A percentile compares a stretch with the other conserved stretches of the same genome.
Evolutionary conservation across 2,329 filamentous ascomycete species (phyloP).

Genomic region (Mollisiaceae sp.): DNA sequence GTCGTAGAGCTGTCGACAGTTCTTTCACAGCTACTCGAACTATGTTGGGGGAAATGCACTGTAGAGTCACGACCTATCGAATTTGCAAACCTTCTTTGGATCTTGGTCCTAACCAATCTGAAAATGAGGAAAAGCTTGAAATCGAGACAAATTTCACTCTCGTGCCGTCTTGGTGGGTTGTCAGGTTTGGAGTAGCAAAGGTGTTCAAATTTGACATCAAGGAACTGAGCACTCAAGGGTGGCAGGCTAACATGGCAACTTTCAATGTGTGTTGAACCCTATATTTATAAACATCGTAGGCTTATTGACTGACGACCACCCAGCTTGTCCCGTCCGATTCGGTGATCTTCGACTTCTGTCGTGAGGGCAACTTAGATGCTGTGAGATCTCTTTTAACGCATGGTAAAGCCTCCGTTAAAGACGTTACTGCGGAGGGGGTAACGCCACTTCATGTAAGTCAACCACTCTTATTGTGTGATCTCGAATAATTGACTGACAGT

Average conservation of each 20-base stretch:
- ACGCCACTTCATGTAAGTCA: conserved; percentile 12
- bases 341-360: conserved; percentile 21
- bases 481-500: too few relatives aligned
- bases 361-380: conserved; percentile 14
- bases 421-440: conserved; percentile 5
- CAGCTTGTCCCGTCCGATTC: conserved; percentile 16
- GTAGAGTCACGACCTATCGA: not conserved
- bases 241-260: conserved; percentile 13
- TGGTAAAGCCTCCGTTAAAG: conserved; percentile 12
- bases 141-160: conserved; percentile 14
- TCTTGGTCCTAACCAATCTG: not conserved
- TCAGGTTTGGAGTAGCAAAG: not conserved
- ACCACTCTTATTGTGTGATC: not conserved
- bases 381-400: conserved; percentile 3
- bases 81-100: not conserved
- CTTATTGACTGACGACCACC: not conserved
- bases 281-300: not conserved
- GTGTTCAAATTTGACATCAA: conserved; percentile 7
- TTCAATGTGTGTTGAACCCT: conserved; percentile 7
- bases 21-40: conserved; percentile 1
- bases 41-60: not conserved
- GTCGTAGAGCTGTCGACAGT: not conserved
- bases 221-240: conserved; percentile 11
- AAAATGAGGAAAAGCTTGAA: not conserved
- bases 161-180: conserved; percentile 11